phyloP scores from a whole-genome alignment of 352 stramenopile genomes.

The Phytophthora meadii region DNA sequence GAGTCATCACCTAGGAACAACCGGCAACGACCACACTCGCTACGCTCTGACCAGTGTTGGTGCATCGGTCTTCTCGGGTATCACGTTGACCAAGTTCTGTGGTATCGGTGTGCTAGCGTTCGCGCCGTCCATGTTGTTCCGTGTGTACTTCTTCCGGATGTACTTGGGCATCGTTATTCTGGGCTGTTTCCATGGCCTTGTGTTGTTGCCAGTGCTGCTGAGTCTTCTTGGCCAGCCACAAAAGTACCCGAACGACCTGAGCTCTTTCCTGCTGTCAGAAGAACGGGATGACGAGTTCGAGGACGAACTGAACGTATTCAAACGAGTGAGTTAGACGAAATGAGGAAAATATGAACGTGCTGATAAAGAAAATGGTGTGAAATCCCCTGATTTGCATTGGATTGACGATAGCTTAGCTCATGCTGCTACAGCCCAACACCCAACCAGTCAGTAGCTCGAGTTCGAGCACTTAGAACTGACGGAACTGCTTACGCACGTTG shows the following conservation, averaged over 20 bases:
- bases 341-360: too few species aligned
- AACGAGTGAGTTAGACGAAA: background rate
- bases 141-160: conserved; percentile 94
- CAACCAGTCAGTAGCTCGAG: background rate
- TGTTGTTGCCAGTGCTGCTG: conserved; percentile 83
- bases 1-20: conserved; percentile 55
- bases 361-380: too few species aligned
- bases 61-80: conserved; percentile 89
- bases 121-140: conserved; percentile 91
- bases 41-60: conserved; percentile 81
- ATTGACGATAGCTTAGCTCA: too few species aligned
- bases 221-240: conserved; percentile 67
- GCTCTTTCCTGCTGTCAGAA: conserved; percentile 76
- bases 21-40: conserved; percentile 66
- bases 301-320: conserved; percentile 37
- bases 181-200: conserved; percentile 87
- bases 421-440: too few species aligned
- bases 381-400: too few species aligned
- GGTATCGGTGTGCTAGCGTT: conserved; percentile 91
- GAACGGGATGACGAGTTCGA: conserved; percentile 67
- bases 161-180: conserved; percentile 90
- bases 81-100: conserved; percentile 93
- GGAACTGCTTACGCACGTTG: conserved; percentile 99
- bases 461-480: conserved; percentile 93
- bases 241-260: conserved; percentile 66